A percentile compares a stretch with the other conserved stretches of the same genome.
Evolutionary conservation across 192 early-diverging fungal species (phyloP).

Genomic region (Coemansia sp.): DNA sequence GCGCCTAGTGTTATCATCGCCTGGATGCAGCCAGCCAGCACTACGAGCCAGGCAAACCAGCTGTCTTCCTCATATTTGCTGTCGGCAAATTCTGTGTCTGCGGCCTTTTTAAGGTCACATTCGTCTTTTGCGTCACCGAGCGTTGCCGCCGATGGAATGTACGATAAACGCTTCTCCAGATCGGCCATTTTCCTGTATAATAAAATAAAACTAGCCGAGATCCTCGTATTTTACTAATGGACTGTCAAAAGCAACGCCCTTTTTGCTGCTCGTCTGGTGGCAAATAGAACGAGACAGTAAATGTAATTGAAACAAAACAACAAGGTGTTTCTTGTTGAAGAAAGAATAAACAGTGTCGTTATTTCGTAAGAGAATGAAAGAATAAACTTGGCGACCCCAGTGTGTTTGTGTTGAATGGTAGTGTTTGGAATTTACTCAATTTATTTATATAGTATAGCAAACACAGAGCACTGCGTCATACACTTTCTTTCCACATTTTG

Average conservation of each 20-base stretch:
- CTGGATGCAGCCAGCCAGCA: conserved; percentile 39
- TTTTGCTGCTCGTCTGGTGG: neutral
- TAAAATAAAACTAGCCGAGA: too few species aligned
- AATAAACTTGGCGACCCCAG: neutral
- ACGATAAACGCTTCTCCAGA: neutral
- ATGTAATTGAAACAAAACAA: neutral
- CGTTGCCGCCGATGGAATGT: neutral
- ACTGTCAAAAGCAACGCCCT: neutral
- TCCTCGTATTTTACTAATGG: neutral
- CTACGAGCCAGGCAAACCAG: conserved; percentile 41
- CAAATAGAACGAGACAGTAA: neutral
- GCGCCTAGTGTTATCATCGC: conserved; percentile 47
- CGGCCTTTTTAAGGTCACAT: neutral
- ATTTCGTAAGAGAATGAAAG: neutral
- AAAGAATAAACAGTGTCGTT: neutral
- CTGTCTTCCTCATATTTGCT: conserved; percentile 22
- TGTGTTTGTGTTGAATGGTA: too few species aligned
- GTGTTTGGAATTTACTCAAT: too few species aligned
- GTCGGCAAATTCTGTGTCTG: conserved; percentile 10
- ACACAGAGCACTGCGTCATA: too few species aligned
- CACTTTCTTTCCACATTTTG: too few species aligned
- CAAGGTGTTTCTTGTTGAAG: neutral
- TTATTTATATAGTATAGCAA: too few species aligned
- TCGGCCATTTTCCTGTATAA: neutral
- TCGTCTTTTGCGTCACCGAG: neutral